These are phyloP conservation scores for Chaetomium fimeti DNA, from an alignment of 495 filamentous ascomycete species.

Conservation along the genomic window DNA sequence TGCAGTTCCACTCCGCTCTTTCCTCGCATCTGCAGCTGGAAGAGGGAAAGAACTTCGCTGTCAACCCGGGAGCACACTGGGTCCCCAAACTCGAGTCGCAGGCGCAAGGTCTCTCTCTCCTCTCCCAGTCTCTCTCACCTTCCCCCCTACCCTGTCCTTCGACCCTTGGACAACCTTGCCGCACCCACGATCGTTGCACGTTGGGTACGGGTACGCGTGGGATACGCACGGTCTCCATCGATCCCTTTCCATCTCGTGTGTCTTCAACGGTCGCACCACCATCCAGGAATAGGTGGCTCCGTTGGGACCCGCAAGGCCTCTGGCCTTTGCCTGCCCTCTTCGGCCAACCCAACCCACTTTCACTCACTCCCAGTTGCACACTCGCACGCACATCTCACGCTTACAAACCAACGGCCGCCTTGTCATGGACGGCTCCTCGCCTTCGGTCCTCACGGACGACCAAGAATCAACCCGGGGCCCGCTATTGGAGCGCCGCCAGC, in stretches of 20 bases:
- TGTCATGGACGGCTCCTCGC: slow-evolving; percentile 42
- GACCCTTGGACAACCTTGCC: neutral
- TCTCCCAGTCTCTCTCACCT: neutral
- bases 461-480: slow-evolving; percentile 36
- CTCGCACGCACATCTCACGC: no score
- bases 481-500: slow-evolving; percentile 48
- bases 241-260: neutral
- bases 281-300: neutral
- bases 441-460: slow-evolving; percentile 34
- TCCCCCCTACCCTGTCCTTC: neutral
- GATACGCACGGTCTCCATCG: neutral
- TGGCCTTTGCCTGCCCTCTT: neutral
- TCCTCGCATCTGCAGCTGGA: neutral
- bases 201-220: neutral
- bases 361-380: neutral
- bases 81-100: neutral
- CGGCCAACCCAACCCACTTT: neutral
- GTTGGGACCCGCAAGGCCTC: slow-evolving; percentile 17
- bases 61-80: neutral
- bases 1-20: neutral
- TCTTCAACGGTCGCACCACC: neutral
- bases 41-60: neutral
- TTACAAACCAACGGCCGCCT: neutral
- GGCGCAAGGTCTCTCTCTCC: neutral
- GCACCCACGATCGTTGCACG: neutral